These are phyloP conservation scores for Aspergillus tubingensis DNA, from an alignment of 2,329 filamentous ascomycete genomes.

Conservation along the genomic window DNA sequence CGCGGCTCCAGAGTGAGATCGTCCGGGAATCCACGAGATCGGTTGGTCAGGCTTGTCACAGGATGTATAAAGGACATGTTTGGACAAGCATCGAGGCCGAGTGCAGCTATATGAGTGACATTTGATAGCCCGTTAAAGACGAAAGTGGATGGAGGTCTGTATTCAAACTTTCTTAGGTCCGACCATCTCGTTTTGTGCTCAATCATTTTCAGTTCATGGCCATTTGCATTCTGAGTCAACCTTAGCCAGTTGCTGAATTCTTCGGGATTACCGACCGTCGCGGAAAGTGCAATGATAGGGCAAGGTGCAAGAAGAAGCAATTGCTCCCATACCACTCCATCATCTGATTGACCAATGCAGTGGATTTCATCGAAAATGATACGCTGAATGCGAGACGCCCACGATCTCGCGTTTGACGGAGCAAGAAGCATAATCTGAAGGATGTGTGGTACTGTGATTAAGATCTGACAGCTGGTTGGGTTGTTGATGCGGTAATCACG, in stretches of 20 bases:
- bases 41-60: constrained; percentile 62
- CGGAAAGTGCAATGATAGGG: constrained; percentile 76
- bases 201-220: constrained; percentile 67
- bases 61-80: constrained; percentile 67
- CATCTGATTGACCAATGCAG: constrained; percentile 74
- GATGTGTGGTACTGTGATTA: constrained; percentile 77
- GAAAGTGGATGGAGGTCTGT: constrained; percentile 53
- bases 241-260: constrained; percentile 71
- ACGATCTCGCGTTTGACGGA: constrained; percentile 65
- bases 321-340: constrained; percentile 78
- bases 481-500: constrained; percentile 75
- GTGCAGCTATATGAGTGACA: constrained; percentile 21
- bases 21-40: constrained; percentile 63
- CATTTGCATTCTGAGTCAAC: constrained; percentile 63
- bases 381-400: constrained; percentile 68
- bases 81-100: constrained; percentile 52
- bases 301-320: constrained; percentile 72
- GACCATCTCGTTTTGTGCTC: constrained; percentile 71
- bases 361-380: constrained; percentile 86
- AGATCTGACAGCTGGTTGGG: constrained; percentile 68
- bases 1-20: constrained; percentile 70
- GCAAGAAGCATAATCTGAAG: constrained; percentile 75
- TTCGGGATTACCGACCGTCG: constrained; percentile 73
- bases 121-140: constrained; percentile 55
- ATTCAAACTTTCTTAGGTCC: constrained; percentile 74